These are phyloP conservation scores for Brassica cretica DNA, from an alignment of 345 rosid species.

Conservation along the genomic window DNA sequence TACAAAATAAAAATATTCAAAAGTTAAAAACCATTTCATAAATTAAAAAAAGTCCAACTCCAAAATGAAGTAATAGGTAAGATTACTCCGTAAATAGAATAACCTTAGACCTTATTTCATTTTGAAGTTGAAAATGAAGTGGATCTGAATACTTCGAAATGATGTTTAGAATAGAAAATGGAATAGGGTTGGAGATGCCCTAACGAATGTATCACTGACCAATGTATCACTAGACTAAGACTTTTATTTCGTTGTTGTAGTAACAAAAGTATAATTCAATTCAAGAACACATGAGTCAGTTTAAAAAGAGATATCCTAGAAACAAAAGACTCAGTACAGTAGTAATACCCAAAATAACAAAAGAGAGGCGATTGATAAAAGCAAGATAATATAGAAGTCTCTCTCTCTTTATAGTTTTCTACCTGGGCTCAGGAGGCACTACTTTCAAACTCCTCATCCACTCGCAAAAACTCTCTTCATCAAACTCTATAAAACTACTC, in stretches of 20 bases:
- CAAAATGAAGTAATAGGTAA: too few species aligned
- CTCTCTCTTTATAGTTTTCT: conserved; percentile 8
- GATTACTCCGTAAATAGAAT: too few species aligned
- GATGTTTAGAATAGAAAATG: too few species aligned
- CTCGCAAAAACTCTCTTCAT: conserved; percentile 90
- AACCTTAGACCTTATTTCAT: too few species aligned
- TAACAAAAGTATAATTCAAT: conserved; percentile 12
- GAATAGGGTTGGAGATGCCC: too few species aligned
- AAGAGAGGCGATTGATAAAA: neutral
- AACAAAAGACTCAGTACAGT: conserved; percentile 28
- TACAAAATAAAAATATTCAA: too few species aligned
- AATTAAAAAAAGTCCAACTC: too few species aligned
- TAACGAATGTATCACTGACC: neutral
- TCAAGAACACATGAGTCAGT: conserved; percentile 1
- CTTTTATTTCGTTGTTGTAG: conserved; percentile 18
- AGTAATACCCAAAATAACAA: conserved; percentile 2
- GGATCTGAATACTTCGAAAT: too few species aligned
- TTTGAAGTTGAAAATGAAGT: too few species aligned
- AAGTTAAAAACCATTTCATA: too few species aligned
- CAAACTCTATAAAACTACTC: conserved; percentile 81
- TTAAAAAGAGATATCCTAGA: conserved; percentile 25
- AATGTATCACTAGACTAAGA: neutral
- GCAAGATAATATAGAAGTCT: neutral
- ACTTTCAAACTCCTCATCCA: conserved; percentile 87
- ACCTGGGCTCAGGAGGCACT: conserved; percentile 74